Evolutionary conservation across 2,329 filamentous ascomycete species (phyloP), one percentile per base, ranked within the genome.

Genomic region (Paraphoma sp.): DNA sequence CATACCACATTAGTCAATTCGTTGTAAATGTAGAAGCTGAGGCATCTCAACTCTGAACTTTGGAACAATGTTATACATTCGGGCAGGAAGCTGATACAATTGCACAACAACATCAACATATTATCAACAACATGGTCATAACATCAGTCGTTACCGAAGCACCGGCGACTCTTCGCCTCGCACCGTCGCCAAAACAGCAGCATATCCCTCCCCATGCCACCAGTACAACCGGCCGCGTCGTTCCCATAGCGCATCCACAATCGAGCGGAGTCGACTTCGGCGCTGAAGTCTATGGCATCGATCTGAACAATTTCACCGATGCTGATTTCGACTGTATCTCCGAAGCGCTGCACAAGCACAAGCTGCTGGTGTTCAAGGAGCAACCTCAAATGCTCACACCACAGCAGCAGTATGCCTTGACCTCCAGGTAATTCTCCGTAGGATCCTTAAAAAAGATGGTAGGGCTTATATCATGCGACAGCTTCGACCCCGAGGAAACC

Each of bases 291-390:
- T 59, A 59, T 30, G 57, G 57, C 28, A 59, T 59, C 38, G 57
- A 59, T 17, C 43, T 59, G 53, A 59, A 59, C 43, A 53, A 54
- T 14, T 59, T 59, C 36, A 56, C 57, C 4, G 53, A 56, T 48
- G 57, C 57, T 6, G 57, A 59, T 30, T 59, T 59, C 30, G 49
- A 54, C 6, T 56, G 53, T 12, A 56, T 59, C 10, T 56, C 53
- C 1, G 50, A 59, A 53, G 53, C 57, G 0, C 29, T 59, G 3
- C 53, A 54, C 9, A 56, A 47, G 33, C 43, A 55, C 49, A 59
- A 59, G 30, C 17, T 56, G 1, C 42, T 59, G 10, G 57, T 56
- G 12, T 59, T 59, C 53, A 59, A 59, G 31, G 49, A 59, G 38
- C 57, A 59, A 33, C 50, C 53, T 4, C n/a, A 51, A 6, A 59